Base-by-base conservation (phyloP, 2,329 filamentous ascomycete genomes). In the Apiospora hydei region DNA sequence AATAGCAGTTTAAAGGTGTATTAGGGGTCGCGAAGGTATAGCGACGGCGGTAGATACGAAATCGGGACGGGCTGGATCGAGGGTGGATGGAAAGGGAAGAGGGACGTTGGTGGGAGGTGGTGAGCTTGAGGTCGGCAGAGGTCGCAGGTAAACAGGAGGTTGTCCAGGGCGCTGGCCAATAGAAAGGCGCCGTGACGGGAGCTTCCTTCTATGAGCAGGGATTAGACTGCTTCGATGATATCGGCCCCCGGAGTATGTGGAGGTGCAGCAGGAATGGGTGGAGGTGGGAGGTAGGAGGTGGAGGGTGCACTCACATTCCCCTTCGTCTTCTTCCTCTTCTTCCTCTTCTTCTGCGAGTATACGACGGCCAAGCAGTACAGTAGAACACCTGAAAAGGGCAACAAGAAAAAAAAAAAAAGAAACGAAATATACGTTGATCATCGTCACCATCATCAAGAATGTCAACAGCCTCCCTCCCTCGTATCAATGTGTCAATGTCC, bases 101-200 rank as follows among this genome's bases (percentile, higher is more conserved):
- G 64, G 71, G 71, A 71, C 72, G 69, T 73, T 69, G 71, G 34
- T 72, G 71, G 75, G 72, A 74, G 71, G 71, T 73, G 70, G 73
- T 75, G 73, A 75, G 71, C 73, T 75, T 74, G 76, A 77, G 73
- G 77, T 78, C 72, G 75, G 73, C 69, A 46, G 67, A 75, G 77
- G 74, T 76, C 77, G 72, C 73, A 75, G 76, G 75, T 78, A 76
- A 78, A 78, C 77, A 78, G 76, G 76, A 77, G 76, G 77, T 77
- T 76, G 75, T 77, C 75, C 75, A 72, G 72, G 73, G 72, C 69
- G 71, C 67, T 57, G 73, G 72, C 77, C 77, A 78, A 78, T 78
- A 64, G 74, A 72, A 72, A 30, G n/a, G 14, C 57, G 49, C 71
- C 71, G 75, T 77, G 71, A 70, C 75, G 74, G 77, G 73, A 78